phyloP scores from a whole-genome alignment of 148 eudicot species.

The Cornus florida region DNA sequence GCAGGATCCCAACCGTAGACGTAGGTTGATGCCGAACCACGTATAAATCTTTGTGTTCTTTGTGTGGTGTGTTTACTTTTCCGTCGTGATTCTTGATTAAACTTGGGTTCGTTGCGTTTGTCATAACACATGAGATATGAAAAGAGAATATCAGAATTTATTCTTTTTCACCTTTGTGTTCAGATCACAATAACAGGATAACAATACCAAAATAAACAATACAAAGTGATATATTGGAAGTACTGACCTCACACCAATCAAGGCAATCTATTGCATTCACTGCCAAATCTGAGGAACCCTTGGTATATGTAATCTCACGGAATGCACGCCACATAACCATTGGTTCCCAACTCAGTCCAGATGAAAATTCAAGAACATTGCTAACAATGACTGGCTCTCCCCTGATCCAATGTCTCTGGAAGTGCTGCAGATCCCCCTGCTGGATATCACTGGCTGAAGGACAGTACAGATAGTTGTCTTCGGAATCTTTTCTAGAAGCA shows the following conservation, averaged over 20 bases:
- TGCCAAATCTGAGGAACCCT: conserved; percentile 1
- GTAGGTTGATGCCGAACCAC: too few species aligned
- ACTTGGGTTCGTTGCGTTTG: too few species aligned
- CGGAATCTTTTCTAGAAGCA: conserved; percentile 19
- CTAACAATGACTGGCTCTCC: conserved; percentile 34
- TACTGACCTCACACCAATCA: conserved; percentile 27
- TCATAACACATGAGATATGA: too few species aligned
- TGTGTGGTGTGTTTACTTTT: too few species aligned
- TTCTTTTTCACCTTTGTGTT: too few species aligned
- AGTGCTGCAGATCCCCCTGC: conserved; percentile 25
- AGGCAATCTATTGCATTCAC: conserved; percentile 30
- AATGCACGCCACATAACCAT: conserved; percentile 41
- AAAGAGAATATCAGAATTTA: too few species aligned
- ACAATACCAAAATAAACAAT: not conserved
- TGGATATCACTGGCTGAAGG: conserved; percentile 21
- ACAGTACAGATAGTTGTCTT: conserved; percentile 25
- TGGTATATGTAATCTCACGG: conserved; percentile 16
- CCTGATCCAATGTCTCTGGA: conserved; percentile 30
- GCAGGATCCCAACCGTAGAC: too few species aligned
- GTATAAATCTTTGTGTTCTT: too few species aligned
- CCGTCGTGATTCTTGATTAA: too few species aligned
- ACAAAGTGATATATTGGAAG: not conserved
- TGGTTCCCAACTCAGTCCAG: conserved; percentile 42
- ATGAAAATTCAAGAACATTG: conserved; percentile 15
- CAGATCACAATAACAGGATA: not conserved